A percentile compares a stretch with the other conserved stretches of the same genome.
Conservation (phyloP, 495 filamentous ascomycete species). For the Neurospora sp. region DNA sequence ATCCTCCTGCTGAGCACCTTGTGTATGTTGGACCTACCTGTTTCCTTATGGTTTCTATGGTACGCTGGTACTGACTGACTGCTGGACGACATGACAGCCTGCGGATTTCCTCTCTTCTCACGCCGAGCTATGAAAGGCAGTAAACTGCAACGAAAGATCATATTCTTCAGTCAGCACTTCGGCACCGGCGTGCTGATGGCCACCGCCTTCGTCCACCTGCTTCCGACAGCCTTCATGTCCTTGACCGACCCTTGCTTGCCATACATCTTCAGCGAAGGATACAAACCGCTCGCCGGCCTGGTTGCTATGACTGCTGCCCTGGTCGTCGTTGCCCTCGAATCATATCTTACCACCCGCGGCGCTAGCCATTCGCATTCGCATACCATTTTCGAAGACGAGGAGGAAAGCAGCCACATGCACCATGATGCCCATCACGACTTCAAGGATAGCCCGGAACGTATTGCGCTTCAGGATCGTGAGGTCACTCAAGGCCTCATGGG, state of each 20-base stretch:
- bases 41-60: neutral
- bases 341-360: conserved; percentile 54
- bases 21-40: conserved; percentile 35
- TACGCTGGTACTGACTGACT: neutral
- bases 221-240: conserved; percentile 74
- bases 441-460: conserved; percentile 1
- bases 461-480: neutral
- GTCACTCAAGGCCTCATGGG: neutral
- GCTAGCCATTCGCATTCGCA: conserved; percentile 44
- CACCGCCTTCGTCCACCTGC: conserved; percentile 79
- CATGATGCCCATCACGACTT: neutral
- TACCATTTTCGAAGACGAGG: conserved; percentile 27
- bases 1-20: conserved; percentile 63
- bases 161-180: conserved; percentile 74
- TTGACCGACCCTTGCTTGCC: conserved; percentile 75
- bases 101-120: conserved; percentile 49
- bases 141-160: conserved; percentile 35
- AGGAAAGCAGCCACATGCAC: conserved; percentile 21
- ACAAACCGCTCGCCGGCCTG: conserved; percentile 65
- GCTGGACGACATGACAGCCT: conserved; percentile 29
- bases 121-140: conserved; percentile 34
- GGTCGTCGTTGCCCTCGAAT: conserved; percentile 64
- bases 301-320: conserved; percentile 71
- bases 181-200: conserved; percentile 80
- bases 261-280: conserved; percentile 57